Base-by-base conservation (phyloP, 371 early-diverging fungal species). In the Zychaea mexicana region DNA sequence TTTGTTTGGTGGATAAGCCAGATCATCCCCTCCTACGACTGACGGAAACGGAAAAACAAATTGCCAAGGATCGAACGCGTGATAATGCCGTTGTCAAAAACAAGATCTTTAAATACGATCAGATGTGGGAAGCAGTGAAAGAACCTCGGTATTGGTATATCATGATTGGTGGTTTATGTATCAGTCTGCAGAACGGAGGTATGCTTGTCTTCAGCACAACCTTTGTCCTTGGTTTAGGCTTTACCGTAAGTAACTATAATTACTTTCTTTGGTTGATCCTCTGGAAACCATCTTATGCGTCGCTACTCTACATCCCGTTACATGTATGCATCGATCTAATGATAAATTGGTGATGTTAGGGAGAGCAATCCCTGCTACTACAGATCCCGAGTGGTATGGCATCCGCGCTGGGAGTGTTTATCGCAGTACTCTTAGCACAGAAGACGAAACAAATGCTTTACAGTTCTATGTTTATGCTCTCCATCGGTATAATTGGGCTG, bases 131-230 rank as follows among this genome's bases (percentile, higher is more conserved):
- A 61, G 71, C 76, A 5, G 19, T 76, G 10, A 68, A 57, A 64
- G 76, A 76, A 52, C 26, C 39, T 3, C 62, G 72, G 2, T 70
- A 61, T 19, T 76, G 73, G 71, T 42, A 66, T 6, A 55, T 76
- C 45, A 56, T 59, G 19, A 22, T 76, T 28, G 55, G 60, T 10
- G 65, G 65, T 38, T 27, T 76, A 8, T 47, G 60, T 15, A 64
- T 73, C 52, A 70, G 63, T 45, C 53, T 76, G 12, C 70, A 69
- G 52, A 76, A 76, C 30, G 76, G 76, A 46, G 76, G 70, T 42
- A 66, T 76, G 68, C 68, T 68, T 21, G 69, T 59, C 2, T 76
- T 68, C 31, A 70, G 64, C 60, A 66, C 67, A 19, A 62, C 64
- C 8, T 60, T 75, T 49, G 61, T 69, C 17, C 60, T 65, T 46